Conservation (phyloP, 75 land plant genomes). For the Gnetum montanum region DNA sequence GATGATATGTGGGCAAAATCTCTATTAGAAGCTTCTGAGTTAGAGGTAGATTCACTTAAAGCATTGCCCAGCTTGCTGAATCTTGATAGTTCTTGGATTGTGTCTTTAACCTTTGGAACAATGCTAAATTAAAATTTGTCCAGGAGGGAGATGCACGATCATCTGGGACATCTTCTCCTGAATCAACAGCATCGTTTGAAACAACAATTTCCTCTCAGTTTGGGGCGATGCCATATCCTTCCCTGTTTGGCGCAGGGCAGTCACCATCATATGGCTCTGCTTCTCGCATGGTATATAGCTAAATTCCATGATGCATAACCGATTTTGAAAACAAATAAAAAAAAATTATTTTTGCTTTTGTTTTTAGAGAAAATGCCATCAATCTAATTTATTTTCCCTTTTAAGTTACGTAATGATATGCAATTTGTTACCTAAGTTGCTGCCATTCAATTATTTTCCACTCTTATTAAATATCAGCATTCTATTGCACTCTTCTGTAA, state of each 20-base stretch:
- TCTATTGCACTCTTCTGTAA: too few species aligned
- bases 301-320: background rate
- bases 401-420: too few species aligned
- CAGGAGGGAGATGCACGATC: conserved; percentile 87
- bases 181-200: conserved; percentile 81
- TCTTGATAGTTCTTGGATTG: background rate
- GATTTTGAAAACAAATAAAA: too few species aligned
- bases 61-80: background rate
- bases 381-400: too few species aligned
- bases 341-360: too few species aligned
- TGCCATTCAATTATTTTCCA: too few species aligned
- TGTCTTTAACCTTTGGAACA: background rate
- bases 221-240: conserved; percentile 86
- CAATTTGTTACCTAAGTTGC: too few species aligned
- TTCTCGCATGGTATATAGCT: conserved; percentile 36
- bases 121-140: too few species aligned
- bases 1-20: conserved; percentile 99
- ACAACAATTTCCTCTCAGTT: conserved; percentile 77
- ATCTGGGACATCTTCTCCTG: conserved; percentile 92
- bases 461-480: too few species aligned
- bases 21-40: conserved; percentile 73
- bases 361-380: too few species aligned
- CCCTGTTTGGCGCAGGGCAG: conserved; percentile 71
- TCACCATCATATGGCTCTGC: conserved; percentile 28
- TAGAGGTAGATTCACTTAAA: conserved; percentile 41